Conservation (phyloP, 1,284 basidiomycete genomes). For the Cystobasidium slooffiae region DNA sequence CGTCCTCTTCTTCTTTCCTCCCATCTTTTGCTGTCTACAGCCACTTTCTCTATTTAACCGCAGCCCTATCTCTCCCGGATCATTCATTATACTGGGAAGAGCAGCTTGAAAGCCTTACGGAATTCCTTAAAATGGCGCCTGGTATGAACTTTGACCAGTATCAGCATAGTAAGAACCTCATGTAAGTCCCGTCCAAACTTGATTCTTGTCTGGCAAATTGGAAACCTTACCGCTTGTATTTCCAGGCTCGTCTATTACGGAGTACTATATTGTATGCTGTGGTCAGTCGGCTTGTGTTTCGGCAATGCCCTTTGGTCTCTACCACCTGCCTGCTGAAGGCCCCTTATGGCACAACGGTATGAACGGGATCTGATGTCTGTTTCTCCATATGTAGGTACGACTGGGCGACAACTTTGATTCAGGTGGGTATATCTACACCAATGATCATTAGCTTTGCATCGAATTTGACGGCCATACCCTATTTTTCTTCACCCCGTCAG, state of each 20-base stretch:
- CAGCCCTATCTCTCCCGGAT: no score
- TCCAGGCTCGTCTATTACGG: constrained; percentile 7
- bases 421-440: background rate
- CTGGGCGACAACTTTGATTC: background rate
- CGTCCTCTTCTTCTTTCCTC: no score
- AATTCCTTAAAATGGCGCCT: background rate
- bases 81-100: no score
- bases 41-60: no score
- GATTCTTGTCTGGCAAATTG: background rate
- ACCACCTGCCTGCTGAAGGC: no score
- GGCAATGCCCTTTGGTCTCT: background rate
- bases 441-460: background rate
- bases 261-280: constrained; percentile 3
- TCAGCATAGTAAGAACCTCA: constrained; percentile 14
- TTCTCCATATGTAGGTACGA: background rate
- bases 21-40: no score
- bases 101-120: background rate
- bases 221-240: background rate
- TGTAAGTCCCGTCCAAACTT: background rate
- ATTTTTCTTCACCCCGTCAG: background rate
- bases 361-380: no score
- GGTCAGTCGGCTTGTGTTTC: background rate
- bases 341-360: no score
- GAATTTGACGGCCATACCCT: no score
- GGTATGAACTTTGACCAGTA: background rate